Base-by-base conservation (phyloP, 768 basidiomycete genomes). In the Dentipellis fragilis region DNA sequence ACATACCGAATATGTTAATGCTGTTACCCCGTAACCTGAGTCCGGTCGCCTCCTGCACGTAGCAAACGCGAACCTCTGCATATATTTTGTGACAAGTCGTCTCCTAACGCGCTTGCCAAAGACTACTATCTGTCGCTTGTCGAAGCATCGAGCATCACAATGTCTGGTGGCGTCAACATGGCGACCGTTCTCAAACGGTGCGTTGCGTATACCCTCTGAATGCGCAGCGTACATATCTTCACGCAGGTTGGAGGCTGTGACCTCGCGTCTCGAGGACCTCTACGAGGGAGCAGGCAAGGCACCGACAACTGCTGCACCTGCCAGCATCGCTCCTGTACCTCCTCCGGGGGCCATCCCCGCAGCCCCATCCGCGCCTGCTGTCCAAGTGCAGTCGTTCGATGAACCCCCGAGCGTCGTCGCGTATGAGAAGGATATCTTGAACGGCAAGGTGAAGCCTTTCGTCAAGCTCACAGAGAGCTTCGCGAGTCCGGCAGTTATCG, bases 191-290 rank as follows among this genome's bases (percentile, higher is more conserved):
- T 62, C 39, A 62, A 62, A 54, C 52, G 59, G 61, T 59, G 52
- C 54, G 16, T 34, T 39, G 19, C 23, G 29, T 19, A 37, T 34
- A 22, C 8, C 19, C 12, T 16, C 12, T 9, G 22, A 19, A 57
- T 47, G 4, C 50, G 47, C 34, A 21, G 45, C 14, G 9, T 52
- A 54, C 19, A 54, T 49, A n/a, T 19, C 36, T 45, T 35, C 40
- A 38, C 47, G 11, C 57, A 93, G 93, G 60, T 80, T 93, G 51
- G 89, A 94, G 76, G 96, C 96, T 22, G 90, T 93, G 9, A 93
- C 92, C 6, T 90, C 89, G 46, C 83, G 96, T 36, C 81, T 99
- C 37, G 96, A 99, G 70, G 96, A 99, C 66, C 75, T 93, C 58
- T 86, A 87, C 38, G 74, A 62, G 69, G 60, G 56, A 60, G 49